Percentiles rank a stretch among this genome's conserved stretches.
phyloP scores from a whole-genome alignment of 2,329 filamentous ascomycete species.

The Aspergillus pseudotamarii region DNA sequence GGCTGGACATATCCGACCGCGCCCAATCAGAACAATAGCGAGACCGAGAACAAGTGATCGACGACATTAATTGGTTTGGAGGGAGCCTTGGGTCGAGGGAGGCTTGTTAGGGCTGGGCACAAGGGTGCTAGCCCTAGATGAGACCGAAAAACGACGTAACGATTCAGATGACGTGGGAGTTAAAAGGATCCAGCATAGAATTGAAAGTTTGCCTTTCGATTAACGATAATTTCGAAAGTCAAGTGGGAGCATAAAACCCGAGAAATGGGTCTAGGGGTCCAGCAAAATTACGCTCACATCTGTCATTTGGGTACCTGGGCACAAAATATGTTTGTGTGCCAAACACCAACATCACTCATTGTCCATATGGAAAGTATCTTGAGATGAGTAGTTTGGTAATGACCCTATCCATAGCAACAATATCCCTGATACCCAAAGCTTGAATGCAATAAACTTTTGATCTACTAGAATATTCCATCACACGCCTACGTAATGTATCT shows the following conservation, averaged over 20 bases:
- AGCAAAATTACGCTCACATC: neutral
- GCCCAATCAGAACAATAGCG: constrained; percentile 24
- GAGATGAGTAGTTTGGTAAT: too few species aligned
- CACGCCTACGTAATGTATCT: too few species aligned
- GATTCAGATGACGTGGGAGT: neutral
- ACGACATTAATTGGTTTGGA: neutral
- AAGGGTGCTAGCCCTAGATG: neutral
- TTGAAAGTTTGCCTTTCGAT: too few species aligned
- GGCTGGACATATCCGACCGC: neutral
- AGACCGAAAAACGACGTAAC: neutral
- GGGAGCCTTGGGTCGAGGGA: neutral
- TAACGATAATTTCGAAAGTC: neutral
- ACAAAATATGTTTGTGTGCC: too few species aligned
- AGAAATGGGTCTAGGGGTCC: neutral
- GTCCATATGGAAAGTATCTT: too few species aligned
- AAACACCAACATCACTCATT: too few species aligned
- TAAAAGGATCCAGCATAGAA: neutral
- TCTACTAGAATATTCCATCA: too few species aligned
- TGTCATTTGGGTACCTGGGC: neutral
- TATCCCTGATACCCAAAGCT: too few species aligned
- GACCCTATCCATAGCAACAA: too few species aligned
- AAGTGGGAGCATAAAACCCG: neutral
- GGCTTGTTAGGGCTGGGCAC: neutral
- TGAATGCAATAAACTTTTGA: too few species aligned
- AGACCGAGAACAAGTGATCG: neutral